phyloP scores from a whole-genome alignment of 1,139 yeast genomes.

The Hemisphaericaspora subhashii region DNA sequence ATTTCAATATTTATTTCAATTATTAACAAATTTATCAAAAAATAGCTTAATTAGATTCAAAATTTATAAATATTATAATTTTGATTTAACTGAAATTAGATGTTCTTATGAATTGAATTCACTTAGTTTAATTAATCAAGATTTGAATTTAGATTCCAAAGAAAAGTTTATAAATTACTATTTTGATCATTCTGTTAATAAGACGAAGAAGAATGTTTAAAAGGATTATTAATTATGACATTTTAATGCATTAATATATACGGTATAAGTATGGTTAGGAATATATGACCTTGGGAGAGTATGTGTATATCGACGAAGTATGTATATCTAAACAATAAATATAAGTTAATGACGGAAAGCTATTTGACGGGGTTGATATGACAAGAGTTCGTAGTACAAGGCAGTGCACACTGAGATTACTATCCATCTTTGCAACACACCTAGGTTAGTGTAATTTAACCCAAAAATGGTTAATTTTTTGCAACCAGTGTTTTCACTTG shows the following conservation, averaged over 20 bases:
- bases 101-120: constrained; percentile 31
- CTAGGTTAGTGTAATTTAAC: too few species aligned
- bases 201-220: constrained; percentile 13
- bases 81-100: constrained; percentile 16
- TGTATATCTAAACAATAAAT: too few species aligned
- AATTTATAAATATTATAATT: constrained; percentile 20
- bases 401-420: too few species aligned
- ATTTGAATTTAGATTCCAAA: constrained; percentile 30
- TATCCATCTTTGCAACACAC: too few species aligned
- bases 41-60: constrained; percentile 26
- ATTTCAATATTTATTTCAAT: constrained; percentile 24
- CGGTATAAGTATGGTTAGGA: neutral
- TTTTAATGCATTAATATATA: neutral
- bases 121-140: constrained; percentile 27
- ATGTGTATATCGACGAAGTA: too few species aligned
- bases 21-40: constrained; percentile 23
- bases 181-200: constrained; percentile 20
- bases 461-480: too few species aligned
- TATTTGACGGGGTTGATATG: too few species aligned
- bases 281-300: too few species aligned
- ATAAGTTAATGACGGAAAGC: too few species aligned
- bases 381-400: too few species aligned
- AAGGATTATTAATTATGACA: neutral
- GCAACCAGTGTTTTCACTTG: too few species aligned
- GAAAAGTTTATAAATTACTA: constrained; percentile 36